Evolutionary conservation across 2,329 filamentous ascomycete genomes (phyloP), one percentile per base, ranked within the genome.

Genomic region (Calonectria pseudoturangicola): DNA sequence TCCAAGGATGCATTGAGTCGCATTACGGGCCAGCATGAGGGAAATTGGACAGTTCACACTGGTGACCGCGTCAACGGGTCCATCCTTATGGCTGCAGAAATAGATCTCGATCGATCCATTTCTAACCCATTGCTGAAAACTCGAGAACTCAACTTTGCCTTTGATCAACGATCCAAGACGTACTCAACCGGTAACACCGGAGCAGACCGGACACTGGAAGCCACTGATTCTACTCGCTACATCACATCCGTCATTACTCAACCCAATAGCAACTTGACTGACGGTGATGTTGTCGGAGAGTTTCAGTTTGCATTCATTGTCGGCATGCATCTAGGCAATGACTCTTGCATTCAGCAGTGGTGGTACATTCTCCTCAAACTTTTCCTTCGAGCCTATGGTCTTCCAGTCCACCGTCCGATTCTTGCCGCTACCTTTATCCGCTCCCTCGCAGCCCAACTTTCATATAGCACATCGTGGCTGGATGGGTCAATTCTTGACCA

Each of bases 341-440:
- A 89, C 50, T 85, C 89, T 10, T 92, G 91, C 75, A 84, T 92
- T 51, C 89, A 91, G 73, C 90, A 93, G 73, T 93, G 91, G 91
- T 90, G 87, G 85, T 86, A 91, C 76, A 86, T 91, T 73, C 80
- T 88, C 4, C 85, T 89, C 47, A 86, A 85, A 60, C 79, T 91
- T 41, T 77, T 91, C 13, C 85, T 92, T 58, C 86, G 87, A 30
- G 87, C 89, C 2, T 87, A 88, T 77, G 74, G 77, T 12, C 86
- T 92, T 1, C 82, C 85, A 0, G 71, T 82, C 27, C 77, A 80
- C 4, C 83, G 83, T 2, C 90, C 90, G 0, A 67, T 73, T 0
- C 85, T 92, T 39, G 85, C 85, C 13, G 81, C 82, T 2, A 79
- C 80, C n/a, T 83, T 92, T 39, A 81, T 92, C 15, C 84, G 84